phyloP scores from a whole-genome alignment of 345 rosid genomes.

The Sonneratia alba region DNA sequence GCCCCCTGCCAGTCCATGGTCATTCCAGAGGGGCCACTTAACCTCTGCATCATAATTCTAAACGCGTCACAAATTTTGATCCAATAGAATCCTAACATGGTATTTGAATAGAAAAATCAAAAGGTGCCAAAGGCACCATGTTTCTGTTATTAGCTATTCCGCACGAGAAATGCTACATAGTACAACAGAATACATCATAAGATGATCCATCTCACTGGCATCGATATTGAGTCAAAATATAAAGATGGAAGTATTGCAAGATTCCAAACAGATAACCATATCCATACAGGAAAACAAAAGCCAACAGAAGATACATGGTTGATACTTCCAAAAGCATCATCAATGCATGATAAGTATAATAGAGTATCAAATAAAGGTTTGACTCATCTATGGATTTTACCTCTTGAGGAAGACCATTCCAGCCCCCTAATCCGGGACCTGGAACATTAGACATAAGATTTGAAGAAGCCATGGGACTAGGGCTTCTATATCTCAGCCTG shows the following conservation, averaged over 20 bases:
- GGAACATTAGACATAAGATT: conserved; percentile 61
- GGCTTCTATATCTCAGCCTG: conserved; percentile 82
- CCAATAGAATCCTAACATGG: not conserved
- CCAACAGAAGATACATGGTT: not conserved
- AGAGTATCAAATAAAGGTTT: not conserved
- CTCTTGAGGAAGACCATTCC: conserved; percentile 84
- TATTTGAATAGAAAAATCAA: not conserved
- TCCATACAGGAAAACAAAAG: not conserved
- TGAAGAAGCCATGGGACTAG: conserved; percentile 98
- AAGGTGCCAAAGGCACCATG: not conserved
- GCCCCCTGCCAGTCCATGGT: conserved; percentile 99
- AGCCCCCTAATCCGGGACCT: conserved; percentile 56
- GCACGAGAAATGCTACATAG: too few relatives aligned
- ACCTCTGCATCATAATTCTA: conserved; percentile 38
- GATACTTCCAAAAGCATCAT: not conserved
- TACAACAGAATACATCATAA: not conserved
- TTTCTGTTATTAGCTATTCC: not conserved
- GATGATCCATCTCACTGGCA: not conserved
- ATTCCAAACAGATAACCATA: not conserved
- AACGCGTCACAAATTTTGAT: not conserved
- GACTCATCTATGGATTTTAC: conserved; percentile 15
- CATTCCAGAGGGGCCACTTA: conserved; percentile 86
- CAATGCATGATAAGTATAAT: too few relatives aligned
- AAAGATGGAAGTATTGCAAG: not conserved
- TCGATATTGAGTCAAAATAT: not conserved